Evolutionary conservation across 2,329 filamentous ascomycete species (phyloP).

Genomic region (Penicillium occitanis): DNA sequence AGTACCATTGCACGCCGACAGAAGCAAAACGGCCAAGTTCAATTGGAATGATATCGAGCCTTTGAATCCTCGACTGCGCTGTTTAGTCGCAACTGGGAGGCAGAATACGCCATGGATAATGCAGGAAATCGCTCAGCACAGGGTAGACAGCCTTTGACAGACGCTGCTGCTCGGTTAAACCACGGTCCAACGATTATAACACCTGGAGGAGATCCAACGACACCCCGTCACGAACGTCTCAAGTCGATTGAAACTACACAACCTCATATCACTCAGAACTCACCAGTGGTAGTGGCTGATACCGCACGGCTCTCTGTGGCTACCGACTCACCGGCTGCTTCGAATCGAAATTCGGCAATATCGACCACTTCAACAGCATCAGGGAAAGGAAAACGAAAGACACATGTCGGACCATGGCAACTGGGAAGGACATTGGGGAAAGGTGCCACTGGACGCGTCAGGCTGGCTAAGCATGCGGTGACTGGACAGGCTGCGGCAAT

Average conservation of each 20-base stretch:
- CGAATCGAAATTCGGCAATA: conserved; percentile 53
- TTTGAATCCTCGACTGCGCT: not conserved
- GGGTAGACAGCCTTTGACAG: conserved; percentile 45
- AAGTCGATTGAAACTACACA: conserved; percentile 27
- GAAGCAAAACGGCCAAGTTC: not conserved
- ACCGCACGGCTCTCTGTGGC: conserved; percentile 57
- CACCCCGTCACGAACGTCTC: conserved; percentile 22
- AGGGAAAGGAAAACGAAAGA: conserved; percentile 59
- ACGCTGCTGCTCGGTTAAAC: conserved; percentile 53
- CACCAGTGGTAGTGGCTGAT: conserved; percentile 38
- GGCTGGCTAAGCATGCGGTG: conserved; percentile 74
- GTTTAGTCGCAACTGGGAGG: not conserved
- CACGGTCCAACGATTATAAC: conserved; percentile 33
- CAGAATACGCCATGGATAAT: conserved; percentile 25
- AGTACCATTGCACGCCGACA: not conserved
- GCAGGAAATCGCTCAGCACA: conserved; percentile 23
- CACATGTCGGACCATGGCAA: conserved; percentile 90
- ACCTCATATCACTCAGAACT: conserved; percentile 31
- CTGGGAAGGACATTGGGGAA: conserved; percentile 85
- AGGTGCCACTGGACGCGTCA: conserved; percentile 84
- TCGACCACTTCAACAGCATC: conserved; percentile 58
- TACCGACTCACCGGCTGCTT: conserved; percentile 48
- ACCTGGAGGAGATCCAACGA: conserved; percentile 21
- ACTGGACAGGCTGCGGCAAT: conserved; percentile 84
- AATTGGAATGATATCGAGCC: conserved; percentile 4